Percentiles rank a stretch among this genome's conserved stretches.
Conservation (phyloP, 2,329 filamentous ascomycete genomes). For the Sordariomycetes sp. region DNA sequence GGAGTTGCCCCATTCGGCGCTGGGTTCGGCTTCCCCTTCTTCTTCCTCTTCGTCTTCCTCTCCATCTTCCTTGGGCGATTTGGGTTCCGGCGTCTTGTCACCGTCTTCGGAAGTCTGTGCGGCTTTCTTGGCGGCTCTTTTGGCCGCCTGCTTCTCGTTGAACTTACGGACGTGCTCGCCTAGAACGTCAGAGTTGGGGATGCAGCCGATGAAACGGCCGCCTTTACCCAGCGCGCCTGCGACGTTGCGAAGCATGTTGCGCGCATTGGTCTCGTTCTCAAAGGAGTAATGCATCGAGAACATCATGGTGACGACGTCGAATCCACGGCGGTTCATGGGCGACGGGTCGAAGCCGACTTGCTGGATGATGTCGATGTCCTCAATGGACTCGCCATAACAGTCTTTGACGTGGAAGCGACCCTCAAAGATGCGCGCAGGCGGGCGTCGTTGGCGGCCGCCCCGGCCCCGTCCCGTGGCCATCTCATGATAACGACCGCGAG, state of each 20-base stretch:
- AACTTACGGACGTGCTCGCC: conserved; percentile 68
- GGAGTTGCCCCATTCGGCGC: conserved; percentile 81
- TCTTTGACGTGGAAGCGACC: conserved; percentile 86
- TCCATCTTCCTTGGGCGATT: conserved; percentile 35
- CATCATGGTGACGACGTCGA: conserved; percentile 98
- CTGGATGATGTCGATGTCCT: conserved; percentile 69
- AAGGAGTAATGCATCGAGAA: conserved; percentile 99
- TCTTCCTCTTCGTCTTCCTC: conserved; percentile 43
- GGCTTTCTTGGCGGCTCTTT: conserved; percentile 14
- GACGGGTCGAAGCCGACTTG: conserved; percentile 82
- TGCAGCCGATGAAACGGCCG: conserved; percentile 86
- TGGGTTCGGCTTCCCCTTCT: conserved; percentile 53
- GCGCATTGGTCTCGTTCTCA: conserved; percentile 81
- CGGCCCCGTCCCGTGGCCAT: conserved; percentile 56
- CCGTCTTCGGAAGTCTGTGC: conserved; percentile 38
- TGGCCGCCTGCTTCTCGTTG: conserved; percentile 41
- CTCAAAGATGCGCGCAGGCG: conserved; percentile 59
- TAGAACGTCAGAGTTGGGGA: conserved; percentile 93
- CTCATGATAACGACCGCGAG: conserved; percentile 68
- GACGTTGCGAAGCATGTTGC: conserved; percentile 89
- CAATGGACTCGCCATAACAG: conserved; percentile 79
- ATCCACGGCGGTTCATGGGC: conserved; percentile 67
- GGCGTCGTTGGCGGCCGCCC: conserved; percentile 35
- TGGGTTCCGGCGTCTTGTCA: not conserved
- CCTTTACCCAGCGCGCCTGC: conserved; percentile 86